A percentile compares a stretch with the other conserved stretches of the same genome.
Conservation (phyloP, 176 grass and related monocot species). For the Tillandsia leiboldiana region DNA sequence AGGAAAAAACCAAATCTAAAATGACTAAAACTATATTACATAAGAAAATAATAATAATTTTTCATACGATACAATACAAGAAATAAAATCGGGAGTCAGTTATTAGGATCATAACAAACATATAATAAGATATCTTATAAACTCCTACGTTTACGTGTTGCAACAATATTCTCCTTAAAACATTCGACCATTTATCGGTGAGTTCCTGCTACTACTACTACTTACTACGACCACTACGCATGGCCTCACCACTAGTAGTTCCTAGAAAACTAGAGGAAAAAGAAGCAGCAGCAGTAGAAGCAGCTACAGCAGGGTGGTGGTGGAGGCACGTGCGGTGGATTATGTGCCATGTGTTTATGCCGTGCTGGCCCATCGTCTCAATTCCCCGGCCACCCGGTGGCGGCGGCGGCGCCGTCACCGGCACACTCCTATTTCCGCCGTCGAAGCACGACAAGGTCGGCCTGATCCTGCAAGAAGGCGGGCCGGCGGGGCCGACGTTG, state of each 20-base stretch:
- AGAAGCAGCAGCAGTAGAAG: neutral
- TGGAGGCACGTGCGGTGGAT: constrained; percentile 22
- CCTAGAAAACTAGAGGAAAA: neutral
- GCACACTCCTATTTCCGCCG: constrained; percentile 40
- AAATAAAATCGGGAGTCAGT: neutral
- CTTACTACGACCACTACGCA: neutral
- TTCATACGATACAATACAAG: neutral
- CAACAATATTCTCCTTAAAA: neutral
- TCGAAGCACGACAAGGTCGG: neutral
- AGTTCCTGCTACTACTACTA: neutral
- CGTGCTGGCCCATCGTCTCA: constrained; percentile 6
- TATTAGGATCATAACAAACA: neutral
- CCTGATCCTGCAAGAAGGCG: constrained; percentile 41
- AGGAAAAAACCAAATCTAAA: too few species aligned
- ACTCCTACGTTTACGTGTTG: neutral
- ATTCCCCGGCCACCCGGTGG: neutral
- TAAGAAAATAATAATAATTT: too few species aligned
- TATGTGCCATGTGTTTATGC: constrained; percentile 21
- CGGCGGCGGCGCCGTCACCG: constrained; percentile 16
- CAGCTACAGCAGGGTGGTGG: neutral
- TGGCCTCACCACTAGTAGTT: neutral
- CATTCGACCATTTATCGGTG: neutral
- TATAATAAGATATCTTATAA: neutral
- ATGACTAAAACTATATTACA: too few species aligned
- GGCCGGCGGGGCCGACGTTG: neutral